Base-by-base conservation (phyloP, 1,284 basidiomycete species). In the Moesziomyces antarcticus region DNA sequence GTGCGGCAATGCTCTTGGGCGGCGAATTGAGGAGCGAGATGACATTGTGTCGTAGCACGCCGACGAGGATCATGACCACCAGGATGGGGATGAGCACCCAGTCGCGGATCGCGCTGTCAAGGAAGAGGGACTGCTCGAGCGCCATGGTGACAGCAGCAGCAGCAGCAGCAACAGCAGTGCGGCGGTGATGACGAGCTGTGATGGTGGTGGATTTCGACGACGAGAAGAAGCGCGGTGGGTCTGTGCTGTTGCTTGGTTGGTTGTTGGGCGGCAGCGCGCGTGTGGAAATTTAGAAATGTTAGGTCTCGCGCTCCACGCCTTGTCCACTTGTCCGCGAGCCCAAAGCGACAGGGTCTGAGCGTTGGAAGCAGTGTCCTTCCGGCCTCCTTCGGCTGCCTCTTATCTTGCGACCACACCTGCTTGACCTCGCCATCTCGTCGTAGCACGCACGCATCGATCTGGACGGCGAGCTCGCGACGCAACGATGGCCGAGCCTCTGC, bases 61-160 rank as follows among this genome's bases (percentile, higher is more conserved):
- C 97, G 51, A 98, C 95, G 42, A 99, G 88, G 73, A 99, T 93
- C 94, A 99, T 98, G 85, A 99, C 94, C 73, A 97, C 87, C 47
- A 94, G 96, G 85, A 99, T 97, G 60, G 97, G 97, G 84, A 99
- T 92, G 62, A 99, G 86, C 46, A 99, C 88, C 88, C 87, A 88
- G 77, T 87, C 85, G 83, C 87, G 78, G 24, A 77, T 75, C 3
- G 80, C 75, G 54, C 77, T 77, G 58, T 80, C 78, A 22, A 80
- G 72, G 16, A 80, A 73, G 27, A 80, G 53, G 1, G 72, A 41
- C 21, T 77, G 75, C 41, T 68, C 72, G n/a, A 57, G 46, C 27
- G 66, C 64, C 71, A 73, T 73, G 33, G 37, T 67, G 52, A 27
- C 20, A 18, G 16, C 18, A 20, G 16, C 21, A 24, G 14, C 43